phyloP scores from a whole-genome alignment of 768 basidiomycete genomes.

The Leccinum pellstonianum region DNA sequence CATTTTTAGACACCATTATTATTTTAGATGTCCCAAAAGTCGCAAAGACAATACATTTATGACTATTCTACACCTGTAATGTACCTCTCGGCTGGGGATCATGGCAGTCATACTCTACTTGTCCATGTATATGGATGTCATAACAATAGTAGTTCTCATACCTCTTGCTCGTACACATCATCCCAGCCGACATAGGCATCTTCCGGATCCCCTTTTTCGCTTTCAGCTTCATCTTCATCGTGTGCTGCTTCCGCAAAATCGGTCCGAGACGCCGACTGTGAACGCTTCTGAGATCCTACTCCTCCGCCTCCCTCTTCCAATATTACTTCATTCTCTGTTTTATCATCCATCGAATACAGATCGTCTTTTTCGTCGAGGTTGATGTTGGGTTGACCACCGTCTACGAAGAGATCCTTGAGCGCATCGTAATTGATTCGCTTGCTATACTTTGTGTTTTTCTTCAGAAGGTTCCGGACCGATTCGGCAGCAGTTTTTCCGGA shows the following conservation, averaged over 20 bases:
- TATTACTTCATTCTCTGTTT: slow-evolving; percentile 40
- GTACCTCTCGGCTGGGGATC: slow-evolving; percentile 13
- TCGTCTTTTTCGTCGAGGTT: slow-evolving; percentile 44
- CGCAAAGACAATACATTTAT: slow-evolving; percentile 28
- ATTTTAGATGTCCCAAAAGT: slow-evolving; percentile 27
- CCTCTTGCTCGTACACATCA: slow-evolving; percentile 74
- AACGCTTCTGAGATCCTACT: slow-evolving; percentile 32
- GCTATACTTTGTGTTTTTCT: slow-evolving; percentile 86
- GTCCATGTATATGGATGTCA: neutral
- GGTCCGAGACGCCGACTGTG: slow-evolving; percentile 28
- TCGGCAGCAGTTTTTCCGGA: slow-evolving; percentile 36
- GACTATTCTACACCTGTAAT: slow-evolving; percentile 28
- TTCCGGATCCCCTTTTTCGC: slow-evolving; percentile 41
- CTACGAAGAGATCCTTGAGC: slow-evolving; percentile 73
- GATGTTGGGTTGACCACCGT: slow-evolving; percentile 27
- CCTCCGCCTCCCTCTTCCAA: slow-evolving; percentile 42
- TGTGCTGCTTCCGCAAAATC: slow-evolving; percentile 3
- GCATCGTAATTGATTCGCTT: slow-evolving; percentile 94
- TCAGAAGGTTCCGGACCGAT: slow-evolving; percentile 52
- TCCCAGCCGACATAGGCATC: slow-evolving; percentile 37
- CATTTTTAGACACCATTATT: slow-evolving; percentile 23
- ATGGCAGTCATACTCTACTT: neutral
- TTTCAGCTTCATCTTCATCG: slow-evolving; percentile 31
- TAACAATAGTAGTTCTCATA: slow-evolving; percentile 25
- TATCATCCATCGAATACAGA: slow-evolving; percentile 55